These are phyloP conservation scores for Scorias spongiosa DNA, from an alignment of 2,329 filamentous ascomycete genomes.

Conservation along the genomic window DNA sequence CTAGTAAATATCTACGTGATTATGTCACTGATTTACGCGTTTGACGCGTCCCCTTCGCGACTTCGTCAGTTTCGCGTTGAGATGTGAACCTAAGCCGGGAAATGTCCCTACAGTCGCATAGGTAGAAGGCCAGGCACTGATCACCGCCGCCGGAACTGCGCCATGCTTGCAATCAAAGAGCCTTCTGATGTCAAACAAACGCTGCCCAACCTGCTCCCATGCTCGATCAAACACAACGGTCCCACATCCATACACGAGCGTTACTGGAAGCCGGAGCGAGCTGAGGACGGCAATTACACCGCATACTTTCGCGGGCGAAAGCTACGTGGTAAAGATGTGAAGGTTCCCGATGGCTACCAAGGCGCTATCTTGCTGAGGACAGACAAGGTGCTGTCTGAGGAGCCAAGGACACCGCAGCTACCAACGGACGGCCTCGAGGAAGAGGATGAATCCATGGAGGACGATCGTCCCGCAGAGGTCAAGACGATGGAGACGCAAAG, in stretches of 20 bases:
- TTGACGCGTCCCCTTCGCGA: neutral
- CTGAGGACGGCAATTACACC: conserved; percentile 27
- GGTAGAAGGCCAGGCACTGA: neutral
- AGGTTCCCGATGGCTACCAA: conserved; percentile 56
- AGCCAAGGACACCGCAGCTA: too few relatives aligned
- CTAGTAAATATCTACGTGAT: too few relatives aligned
- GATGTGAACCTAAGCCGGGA: too few relatives aligned
- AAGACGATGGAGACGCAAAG: conserved; percentile 46
- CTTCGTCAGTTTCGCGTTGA: too few relatives aligned
- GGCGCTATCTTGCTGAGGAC: conserved; percentile 20
- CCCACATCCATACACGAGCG: conserved; percentile 45
- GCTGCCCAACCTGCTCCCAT: conserved; percentile 62
- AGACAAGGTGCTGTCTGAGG: conserved; percentile 6
- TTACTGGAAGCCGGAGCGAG: conserved; percentile 53
- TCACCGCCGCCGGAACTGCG: neutral
- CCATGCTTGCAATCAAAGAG: conserved; percentile 31
- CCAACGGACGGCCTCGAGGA: conserved; percentile 8
- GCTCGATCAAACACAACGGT: conserved; percentile 65
- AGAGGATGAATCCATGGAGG: conserved; percentile 27
- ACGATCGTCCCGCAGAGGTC: conserved; percentile 35
- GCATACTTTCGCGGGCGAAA: conserved; percentile 70
- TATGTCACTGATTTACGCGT: too few relatives aligned
- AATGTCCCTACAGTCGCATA: neutral
- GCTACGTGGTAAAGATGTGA: conserved; percentile 50
- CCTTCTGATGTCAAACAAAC: conserved; percentile 22